A percentile compares a stretch with the other conserved stretches of the same genome.
These are phyloP conservation scores for Gastrolobium bilobum DNA, from an alignment of 306 rosid species.

Conservation along the genomic window DNA sequence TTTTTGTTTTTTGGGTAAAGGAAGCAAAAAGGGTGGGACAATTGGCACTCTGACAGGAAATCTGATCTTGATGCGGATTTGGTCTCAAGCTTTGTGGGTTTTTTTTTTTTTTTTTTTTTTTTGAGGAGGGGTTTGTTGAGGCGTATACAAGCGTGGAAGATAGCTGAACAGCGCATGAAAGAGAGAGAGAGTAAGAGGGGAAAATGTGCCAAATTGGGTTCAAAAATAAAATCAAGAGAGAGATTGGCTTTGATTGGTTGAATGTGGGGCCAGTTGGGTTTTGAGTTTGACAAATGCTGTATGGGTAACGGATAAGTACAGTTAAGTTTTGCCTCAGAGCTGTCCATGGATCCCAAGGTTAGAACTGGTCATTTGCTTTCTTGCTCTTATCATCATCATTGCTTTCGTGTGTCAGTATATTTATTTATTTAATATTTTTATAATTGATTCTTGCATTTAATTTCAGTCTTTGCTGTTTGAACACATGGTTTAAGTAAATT, in stretches of 20 bases:
- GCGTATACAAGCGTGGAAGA: neutral
- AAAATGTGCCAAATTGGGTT: neutral
- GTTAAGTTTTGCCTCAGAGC: too few relatives aligned
- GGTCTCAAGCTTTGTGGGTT: neutral
- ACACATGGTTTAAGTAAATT: too few relatives aligned
- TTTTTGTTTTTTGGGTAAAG: neutral
- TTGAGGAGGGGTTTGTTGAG: neutral
- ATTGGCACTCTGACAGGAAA: conserved; percentile 16
- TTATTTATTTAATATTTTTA: too few relatives aligned
- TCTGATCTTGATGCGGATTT: conserved; percentile 11
- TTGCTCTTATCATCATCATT: too few relatives aligned
- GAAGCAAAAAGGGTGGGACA: neutral
- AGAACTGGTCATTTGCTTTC: too few relatives aligned
- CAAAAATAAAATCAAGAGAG: too few relatives aligned
- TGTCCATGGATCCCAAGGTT: too few relatives aligned
- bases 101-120: neutral
- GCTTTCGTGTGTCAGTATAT: too few relatives aligned
- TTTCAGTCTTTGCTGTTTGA: too few relatives aligned
- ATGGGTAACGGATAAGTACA: neutral
- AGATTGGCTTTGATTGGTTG: neutral
- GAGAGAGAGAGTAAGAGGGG: neutral
- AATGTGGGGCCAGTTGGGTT: neutral
- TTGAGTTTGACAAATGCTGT: neutral
- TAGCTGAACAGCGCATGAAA: neutral
- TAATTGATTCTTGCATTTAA: too few relatives aligned